Evolutionary conservation across 192 early-diverging fungal species (phyloP).

Genomic region (Backusella circina): DNA sequence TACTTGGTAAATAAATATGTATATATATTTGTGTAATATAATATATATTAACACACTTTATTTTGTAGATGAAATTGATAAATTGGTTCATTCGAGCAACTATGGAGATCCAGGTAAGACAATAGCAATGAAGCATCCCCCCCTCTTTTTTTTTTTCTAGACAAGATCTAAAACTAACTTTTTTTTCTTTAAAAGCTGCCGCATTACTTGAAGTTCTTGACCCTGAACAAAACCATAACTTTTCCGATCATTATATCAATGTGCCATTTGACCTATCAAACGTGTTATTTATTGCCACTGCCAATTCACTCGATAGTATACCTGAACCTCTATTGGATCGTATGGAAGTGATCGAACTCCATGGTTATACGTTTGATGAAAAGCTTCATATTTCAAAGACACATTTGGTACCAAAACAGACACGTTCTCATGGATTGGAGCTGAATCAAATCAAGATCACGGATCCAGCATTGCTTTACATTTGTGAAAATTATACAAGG

Average conservation of each 20-base stretch:
- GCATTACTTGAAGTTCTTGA: constrained; percentile 85
- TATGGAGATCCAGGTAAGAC: constrained; percentile 63
- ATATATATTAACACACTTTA: neutral
- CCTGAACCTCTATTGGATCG: constrained; percentile 76
- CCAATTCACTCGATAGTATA: constrained; percentile 75
- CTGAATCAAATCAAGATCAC: constrained; percentile 44
- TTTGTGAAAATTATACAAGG: constrained; percentile 71
- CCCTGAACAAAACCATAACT: constrained; percentile 81
- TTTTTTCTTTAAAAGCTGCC: constrained; percentile 37
- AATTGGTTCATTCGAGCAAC: constrained; percentile 57
- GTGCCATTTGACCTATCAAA: constrained; percentile 58
- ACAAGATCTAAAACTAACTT: neutral
- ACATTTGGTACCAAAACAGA: constrained; percentile 77
- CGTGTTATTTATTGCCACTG: constrained; percentile 83
- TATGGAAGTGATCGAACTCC: constrained; percentile 76
- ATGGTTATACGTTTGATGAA: constrained; percentile 83
- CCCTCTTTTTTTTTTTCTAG: too few species aligned
- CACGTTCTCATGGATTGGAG: constrained; percentile 57
- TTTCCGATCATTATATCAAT: constrained; percentile 81
- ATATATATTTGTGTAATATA: neutral
- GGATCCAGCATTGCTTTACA: constrained; percentile 51
- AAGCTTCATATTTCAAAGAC: constrained; percentile 73
- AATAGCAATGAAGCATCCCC: too few species aligned
- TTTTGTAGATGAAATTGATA: constrained; percentile 77
- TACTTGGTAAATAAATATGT: constrained; percentile 50